Base-by-base conservation (phyloP, 768 basidiomycete genomes). In the Hydnomerulius pinastri region DNA sequence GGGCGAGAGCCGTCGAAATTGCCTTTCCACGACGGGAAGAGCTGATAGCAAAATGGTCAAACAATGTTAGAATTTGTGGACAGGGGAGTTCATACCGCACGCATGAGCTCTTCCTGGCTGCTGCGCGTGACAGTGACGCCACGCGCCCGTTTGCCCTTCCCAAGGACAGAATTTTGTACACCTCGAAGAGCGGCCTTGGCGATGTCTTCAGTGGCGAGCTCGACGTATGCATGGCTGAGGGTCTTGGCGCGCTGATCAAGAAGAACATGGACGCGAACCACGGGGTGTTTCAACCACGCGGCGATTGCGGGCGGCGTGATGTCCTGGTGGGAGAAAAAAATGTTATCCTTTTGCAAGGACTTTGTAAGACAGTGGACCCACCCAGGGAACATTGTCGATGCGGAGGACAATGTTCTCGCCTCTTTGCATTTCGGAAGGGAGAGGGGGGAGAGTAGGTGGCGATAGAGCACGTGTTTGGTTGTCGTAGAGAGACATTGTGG, bases 381-480 rank as follows among this genome's bases (percentile, higher is more conserved):
- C 89, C 90, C 90, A 92, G 43, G 91, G 91, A 46, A 92, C 89
- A 59, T 93, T 92, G 64, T 92, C 91, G 56, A 93, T 87, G 21
- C 91, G 75, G 37, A 93, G 75, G 11, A 92, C 90, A 25, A 84
- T 74, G 21, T 77, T 71, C 29, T 81, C 78, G 39, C 43, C 38
- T 41, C 57, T 48, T 38, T 50, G 61, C 4, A 20, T 15, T 46
- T 53, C 61, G 23, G 57, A 23, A 15, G 46, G 24, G 10, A 37
- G 17, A 28, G 37, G 13, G 24, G 46, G 2, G 45, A 55, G 25
- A 8, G 43, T 17, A 32, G 57, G 58, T 3, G 64, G 32, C 25
- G 60, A 48, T 1, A 50, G 18, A 27, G 53, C 60, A 37, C 42
- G 55, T 33, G 45, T 9, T 25, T 50, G 74, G 20, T 54, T 51